Evolutionary conservation across 176 grass and related monocot genomes (phyloP).

Genomic region (Sorghum bicolor): DNA sequence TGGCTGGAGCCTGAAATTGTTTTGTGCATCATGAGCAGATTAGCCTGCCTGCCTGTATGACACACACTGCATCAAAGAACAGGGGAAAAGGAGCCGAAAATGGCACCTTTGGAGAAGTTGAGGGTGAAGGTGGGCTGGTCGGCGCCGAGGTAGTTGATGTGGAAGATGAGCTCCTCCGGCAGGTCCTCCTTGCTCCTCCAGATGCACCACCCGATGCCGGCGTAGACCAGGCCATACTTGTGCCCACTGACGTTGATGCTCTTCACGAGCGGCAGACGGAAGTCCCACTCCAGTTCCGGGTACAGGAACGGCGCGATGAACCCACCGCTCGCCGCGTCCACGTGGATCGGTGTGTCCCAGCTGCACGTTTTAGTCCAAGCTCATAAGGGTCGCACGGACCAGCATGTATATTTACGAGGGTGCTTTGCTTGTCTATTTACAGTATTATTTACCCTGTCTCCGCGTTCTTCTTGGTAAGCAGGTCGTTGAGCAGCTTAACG

Average conservation of each 20-base stretch:
- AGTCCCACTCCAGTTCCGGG: conserved; percentile 90
- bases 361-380: conserved; percentile 16
- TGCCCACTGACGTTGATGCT: conserved; percentile 91
- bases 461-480: conserved; percentile 66
- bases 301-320: conserved; percentile 95
- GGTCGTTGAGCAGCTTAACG: conserved; percentile 75
- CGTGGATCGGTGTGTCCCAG: conserved; percentile 93
- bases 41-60: background rate
- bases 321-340: conserved; percentile 83
- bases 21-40: background rate
- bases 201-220: conserved; percentile 83
- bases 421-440: conserved; percentile 1
- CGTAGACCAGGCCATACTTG: conserved; percentile 90
- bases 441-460: conserved; percentile 63
- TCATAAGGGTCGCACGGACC: background rate
- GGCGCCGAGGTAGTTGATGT: conserved; percentile 96
- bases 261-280: conserved; percentile 88
- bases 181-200: conserved; percentile 86
- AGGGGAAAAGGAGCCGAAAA: background rate
- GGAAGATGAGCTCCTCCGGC: conserved; percentile 95
- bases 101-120: conserved; percentile 87
- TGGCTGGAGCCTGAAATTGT: conserved; percentile 74
- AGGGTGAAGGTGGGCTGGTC: conserved; percentile 96
- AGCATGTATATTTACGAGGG: background rate
- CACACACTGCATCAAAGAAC: background rate